A percentile compares a stretch with the other conserved stretches of the same genome.
Conservation (phyloP, 805 yeast genomes). For the Brettanomyces naardenensis region DNA sequence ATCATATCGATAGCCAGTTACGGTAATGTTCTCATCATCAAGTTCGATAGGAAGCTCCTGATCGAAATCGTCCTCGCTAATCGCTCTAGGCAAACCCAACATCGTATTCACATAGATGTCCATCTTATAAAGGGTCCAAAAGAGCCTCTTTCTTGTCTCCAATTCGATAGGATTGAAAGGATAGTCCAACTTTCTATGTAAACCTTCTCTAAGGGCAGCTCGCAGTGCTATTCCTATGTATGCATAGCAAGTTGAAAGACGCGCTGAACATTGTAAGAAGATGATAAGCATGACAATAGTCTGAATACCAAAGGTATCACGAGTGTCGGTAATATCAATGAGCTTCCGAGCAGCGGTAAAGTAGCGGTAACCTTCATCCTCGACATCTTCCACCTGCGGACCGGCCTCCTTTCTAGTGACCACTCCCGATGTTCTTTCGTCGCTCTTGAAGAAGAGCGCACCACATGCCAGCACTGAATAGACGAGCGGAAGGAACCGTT, state of each 20-base stretch:
- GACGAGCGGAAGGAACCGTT: constrained; percentile 67
- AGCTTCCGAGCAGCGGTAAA: constrained; percentile 74
- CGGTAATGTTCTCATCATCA: constrained; percentile 81
- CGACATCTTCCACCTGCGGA: constrained; percentile 31
- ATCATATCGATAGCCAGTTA: constrained; percentile 40
- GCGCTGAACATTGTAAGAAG: constrained; percentile 82
- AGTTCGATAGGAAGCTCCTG: constrained; percentile 79
- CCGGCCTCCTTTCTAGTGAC: constrained; percentile 2
- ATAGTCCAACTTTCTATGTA: constrained; percentile 64
- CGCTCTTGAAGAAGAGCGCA: constrained; percentile 58
- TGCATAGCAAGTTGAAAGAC: constrained; percentile 79
- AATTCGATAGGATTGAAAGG: constrained; percentile 68
- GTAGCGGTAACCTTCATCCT: constrained; percentile 74
- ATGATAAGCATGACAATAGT: constrained; percentile 80
- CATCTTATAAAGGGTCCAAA: constrained; percentile 87
- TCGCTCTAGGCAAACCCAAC: constrained; percentile 75
- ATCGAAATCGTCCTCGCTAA: constrained; percentile 73
- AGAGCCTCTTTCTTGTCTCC: constrained; percentile 76
- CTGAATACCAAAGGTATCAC: constrained; percentile 76
- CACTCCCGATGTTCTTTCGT: constrained; percentile 24
- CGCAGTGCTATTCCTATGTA: constrained; percentile 84
- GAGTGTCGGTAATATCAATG: constrained; percentile 76
- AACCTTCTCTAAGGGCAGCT: constrained; percentile 74
- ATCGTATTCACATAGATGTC: constrained; percentile 85
- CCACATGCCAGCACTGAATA: constrained; percentile 90